Percentiles rank a stretch among this genome's conserved stretches.
These are phyloP conservation scores for Candida parachauliodes DNA, from an alignment of 805 yeast species.

Conservation along the genomic window DNA sequence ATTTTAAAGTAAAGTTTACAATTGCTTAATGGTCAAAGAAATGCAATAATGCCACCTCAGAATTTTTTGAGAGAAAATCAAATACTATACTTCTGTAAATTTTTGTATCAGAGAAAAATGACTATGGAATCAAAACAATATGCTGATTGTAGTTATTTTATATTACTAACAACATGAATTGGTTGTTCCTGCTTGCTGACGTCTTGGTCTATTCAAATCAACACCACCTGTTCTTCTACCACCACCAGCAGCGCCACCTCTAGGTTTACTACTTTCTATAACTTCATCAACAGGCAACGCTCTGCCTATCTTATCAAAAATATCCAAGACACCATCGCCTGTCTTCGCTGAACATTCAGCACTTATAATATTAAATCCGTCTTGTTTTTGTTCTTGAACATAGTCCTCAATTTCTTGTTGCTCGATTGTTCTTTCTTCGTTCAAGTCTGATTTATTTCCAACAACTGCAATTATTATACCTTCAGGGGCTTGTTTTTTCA, in stretches of 20 bases:
- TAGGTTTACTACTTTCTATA: constrained; percentile 21
- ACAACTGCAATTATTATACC: constrained; percentile 75
- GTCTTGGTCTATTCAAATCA: constrained; percentile 30
- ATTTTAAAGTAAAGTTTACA: too few species aligned
- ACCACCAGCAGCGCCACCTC: constrained; percentile 16
- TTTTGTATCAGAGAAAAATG: too few species aligned
- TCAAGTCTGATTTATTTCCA: constrained; percentile 75
- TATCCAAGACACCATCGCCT: constrained; percentile 42
- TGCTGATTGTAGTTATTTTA: too few species aligned
- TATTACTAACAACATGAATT: constrained; percentile 24
- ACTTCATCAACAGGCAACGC: constrained; percentile 42
- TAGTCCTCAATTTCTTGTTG: constrained; percentile 48
- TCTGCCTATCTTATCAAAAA: constrained; percentile 36
- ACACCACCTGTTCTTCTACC: constrained; percentile 31
- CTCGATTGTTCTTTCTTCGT: constrained; percentile 42
- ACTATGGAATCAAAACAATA: too few species aligned
- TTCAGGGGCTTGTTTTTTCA: constrained; percentile 74
- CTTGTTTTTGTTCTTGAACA: constrained; percentile 43
- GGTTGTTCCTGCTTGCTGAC: constrained; percentile 19
- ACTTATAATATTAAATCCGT: constrained; percentile 26
- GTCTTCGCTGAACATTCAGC: constrained; percentile 44
- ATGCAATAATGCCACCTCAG: too few species aligned
- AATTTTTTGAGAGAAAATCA: too few species aligned
- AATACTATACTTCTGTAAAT: too few species aligned
- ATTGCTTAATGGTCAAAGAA: too few species aligned